Conservation (phyloP, 2,329 filamentous ascomycete genomes). For the Xylaria hypoxylon region DNA sequence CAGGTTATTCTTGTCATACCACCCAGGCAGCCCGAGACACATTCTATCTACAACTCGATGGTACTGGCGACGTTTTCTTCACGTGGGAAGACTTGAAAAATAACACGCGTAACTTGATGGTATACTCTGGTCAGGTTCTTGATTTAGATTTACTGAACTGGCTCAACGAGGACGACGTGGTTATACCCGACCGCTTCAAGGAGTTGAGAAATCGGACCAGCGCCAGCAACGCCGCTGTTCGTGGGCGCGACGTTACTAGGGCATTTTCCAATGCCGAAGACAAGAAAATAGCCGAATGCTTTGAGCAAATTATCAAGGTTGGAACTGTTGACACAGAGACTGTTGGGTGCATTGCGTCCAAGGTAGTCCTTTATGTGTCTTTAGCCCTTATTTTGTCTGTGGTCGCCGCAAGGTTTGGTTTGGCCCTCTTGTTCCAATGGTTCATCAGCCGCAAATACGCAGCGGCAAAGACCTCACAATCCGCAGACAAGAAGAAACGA, state of each 20-base stretch:
- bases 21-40: constrained; percentile 72
- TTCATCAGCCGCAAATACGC: constrained; percentile 90
- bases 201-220: constrained; percentile 77
- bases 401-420: constrained; percentile 84
- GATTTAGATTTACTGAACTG: constrained; percentile 89
- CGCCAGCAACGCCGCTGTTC: constrained; percentile 70
- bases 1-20: constrained; percentile 92
- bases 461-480: constrained; percentile 85
- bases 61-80: constrained; percentile 90
- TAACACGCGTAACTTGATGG: constrained; percentile 85
- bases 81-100: constrained; percentile 96
- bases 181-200: constrained; percentile 80
- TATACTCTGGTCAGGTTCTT: constrained; percentile 93
- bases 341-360: constrained; percentile 95
- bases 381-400: constrained; percentile 92
- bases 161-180: constrained; percentile 87
- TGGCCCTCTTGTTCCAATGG: constrained; percentile 95
- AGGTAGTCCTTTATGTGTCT: constrained; percentile 95
- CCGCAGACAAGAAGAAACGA: constrained; percentile 82
- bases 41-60: constrained; percentile 77
- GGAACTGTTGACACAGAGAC: constrained; percentile 96
- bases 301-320: constrained; percentile 94
- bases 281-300: constrained; percentile 85
- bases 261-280: constrained; percentile 82
- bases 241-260: constrained; percentile 89